A percentile compares a stretch with the other conserved stretches of the same genome.
These are phyloP conservation scores for Mycena rebaudengoi DNA, from an alignment of 768 basidiomycete species.

Conservation along the genomic window DNA sequence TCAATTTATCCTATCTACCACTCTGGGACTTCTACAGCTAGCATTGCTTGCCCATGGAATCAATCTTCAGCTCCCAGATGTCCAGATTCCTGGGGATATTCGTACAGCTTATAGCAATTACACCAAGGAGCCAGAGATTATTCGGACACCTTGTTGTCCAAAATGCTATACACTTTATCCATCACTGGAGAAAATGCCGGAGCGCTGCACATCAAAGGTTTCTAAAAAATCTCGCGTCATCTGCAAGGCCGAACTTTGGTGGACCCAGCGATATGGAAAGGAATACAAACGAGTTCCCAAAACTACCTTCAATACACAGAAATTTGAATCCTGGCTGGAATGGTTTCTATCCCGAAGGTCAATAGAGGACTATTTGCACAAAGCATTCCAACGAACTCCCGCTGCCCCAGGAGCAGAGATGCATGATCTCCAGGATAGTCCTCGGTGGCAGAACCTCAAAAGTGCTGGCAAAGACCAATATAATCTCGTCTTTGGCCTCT, in stretches of 20 bases:
- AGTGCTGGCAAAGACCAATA: not conserved
- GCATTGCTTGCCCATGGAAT: not conserved
- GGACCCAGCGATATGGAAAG: not conserved
- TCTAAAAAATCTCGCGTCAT: not conserved
- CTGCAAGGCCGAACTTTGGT: not conserved
- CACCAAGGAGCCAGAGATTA: not conserved
- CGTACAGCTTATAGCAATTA: not conserved
- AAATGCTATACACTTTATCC: no score
- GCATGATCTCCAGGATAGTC: no score
- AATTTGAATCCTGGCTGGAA: slow-evolving; percentile 8
- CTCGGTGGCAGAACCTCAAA: slow-evolving; percentile 10
- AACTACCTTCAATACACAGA: not conserved
- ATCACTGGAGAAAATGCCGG: not conserved
- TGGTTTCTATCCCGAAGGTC: not conserved
- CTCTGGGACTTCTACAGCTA: not conserved
- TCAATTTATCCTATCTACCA: not conserved
- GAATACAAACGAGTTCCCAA: not conserved
- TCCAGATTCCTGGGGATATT: not conserved
- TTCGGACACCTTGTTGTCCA: not conserved
- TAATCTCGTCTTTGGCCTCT: slow-evolving; percentile 27
- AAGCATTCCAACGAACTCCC: not conserved
- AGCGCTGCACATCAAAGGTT: not conserved
- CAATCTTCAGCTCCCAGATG: not conserved
- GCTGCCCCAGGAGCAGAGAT: not conserved
- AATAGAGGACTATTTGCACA: not conserved